Base-by-base conservation (phyloP, 352 stramenopile species). In the Phytophthora megakarya region DNA sequence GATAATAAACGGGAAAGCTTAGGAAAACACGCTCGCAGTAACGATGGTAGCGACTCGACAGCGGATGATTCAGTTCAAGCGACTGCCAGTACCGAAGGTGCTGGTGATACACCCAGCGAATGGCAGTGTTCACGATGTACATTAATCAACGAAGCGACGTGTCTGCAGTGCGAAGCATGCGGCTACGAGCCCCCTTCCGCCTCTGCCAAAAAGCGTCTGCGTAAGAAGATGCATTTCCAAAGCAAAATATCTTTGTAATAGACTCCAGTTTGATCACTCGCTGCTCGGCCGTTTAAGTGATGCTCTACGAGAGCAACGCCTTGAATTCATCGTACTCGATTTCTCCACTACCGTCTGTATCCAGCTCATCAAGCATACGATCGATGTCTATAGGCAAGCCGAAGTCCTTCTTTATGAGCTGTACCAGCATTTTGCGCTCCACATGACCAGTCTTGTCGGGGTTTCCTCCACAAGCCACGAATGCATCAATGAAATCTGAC, bases 301-400 rank as follows among this genome's bases (percentile, higher is more conserved):
- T 21, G 30, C 18, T 33, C 53, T 86, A 85, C 7, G 88, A 97
- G 13, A 98, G 68, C 55, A 98, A 76, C 12, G 90, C 84, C 55
- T 97, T 98, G 77, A 98, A 98, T 73, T 98, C 96, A 32, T 98
- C 90, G 80, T 97, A 98, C 68, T 98, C 93, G 50, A 98, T 98
- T 75, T 98, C 91, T 57, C 95, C 95, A 39, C 79, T 97, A 18
- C 90, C 89, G 76, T 98, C 91, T 30, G 85, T 96, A 67, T 98
- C 96, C 35, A 98, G 92, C 60, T 97, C 95, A 64, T 98, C 90
- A 35, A 98, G 90, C 77, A 99, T 95, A 40, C 97, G 86, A 59
- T 98, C 95, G 48, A 98, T 98, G 74, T 98, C 95, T 68, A 98
- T 98, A 21, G 93, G 97, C 13, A 98, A 64, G 3, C 92, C 90